Evolutionary conservation across 2,329 filamentous ascomycete species (phyloP), one percentile per base, ranked within the genome.

Genomic region (Mollisia scopiformis): DNA sequence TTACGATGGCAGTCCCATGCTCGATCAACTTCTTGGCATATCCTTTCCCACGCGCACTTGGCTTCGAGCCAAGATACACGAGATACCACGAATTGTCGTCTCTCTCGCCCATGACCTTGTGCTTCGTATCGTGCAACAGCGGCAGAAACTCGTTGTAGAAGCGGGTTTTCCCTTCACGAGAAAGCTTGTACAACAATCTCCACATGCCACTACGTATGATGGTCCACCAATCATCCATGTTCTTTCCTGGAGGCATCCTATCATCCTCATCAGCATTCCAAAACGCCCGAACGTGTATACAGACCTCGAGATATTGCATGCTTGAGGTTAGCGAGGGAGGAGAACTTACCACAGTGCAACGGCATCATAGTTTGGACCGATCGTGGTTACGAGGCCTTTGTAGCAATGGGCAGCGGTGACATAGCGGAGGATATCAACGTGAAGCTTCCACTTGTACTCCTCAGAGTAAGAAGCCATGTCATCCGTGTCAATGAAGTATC

Each of bases 81-180:
- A 96, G 86, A 74, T 95, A 95, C 82, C 91, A 95, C 72, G 84
- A 87, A 62, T 89, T 80, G 67, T 80, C 74, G 72, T 92, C 88
- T 54, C 86, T 82, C 39, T 83, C 80, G 23, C 88, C 88, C 75
- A 95, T 83, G 63, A 90, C 82, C 63, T 85, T 81, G 62, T 81
- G 78, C 79, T 93, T 93, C 71, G 88, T 88, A 68, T 87, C 79
- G 76, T 91, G 86, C 65, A 95, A 82, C 49, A 92, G 81, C 16
- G 91, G 90, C 51, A 93, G 75, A 76, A 94, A 87, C 75, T 95
- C 91, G 64, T 81, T 77, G 76, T 91, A 93, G 82, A 92, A 93
- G 65, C 92, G 89, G 67, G 79, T 82, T 67, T 84, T 85, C 64
- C 90, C 89, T 79, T 93, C 90, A 57, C 80, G 71, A 11, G 89